Evolutionary conservation across 2,329 filamentous ascomycete genomes (phyloP), one percentile per base, ranked within the genome.

Genomic region (Talaromyces sp.): DNA sequence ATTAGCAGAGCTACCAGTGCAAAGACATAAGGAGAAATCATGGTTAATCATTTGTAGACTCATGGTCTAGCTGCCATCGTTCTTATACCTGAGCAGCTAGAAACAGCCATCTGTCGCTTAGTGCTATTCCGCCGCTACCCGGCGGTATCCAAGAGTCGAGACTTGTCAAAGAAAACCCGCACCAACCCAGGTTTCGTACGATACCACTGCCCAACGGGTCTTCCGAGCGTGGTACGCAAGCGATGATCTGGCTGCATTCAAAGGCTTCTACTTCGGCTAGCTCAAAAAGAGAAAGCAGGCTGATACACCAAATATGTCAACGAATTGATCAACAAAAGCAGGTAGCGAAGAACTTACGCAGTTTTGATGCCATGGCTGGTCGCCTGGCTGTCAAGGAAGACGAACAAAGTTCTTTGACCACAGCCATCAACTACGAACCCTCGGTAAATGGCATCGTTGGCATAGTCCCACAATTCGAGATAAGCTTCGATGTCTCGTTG

Each of bases 221-320:
- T 68, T 89, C 86, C 54, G 83, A 82, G 68, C 92, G 90, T 76
- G 94, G 92, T 68, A 96, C 84, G 78, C 91, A 93, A 72, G 93
- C 87, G 68, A 96, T 87, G 68, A 97, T 86, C 74, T 90, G 87
- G 63, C 86, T 85, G 79, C 93, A 96, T 71, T 84, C 87, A 75
- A 97, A 86, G 65, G 78, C 75, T 47, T 91, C 87, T 67, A 86
- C 85, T 72, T 90, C 89, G 72, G 91, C 92, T 67, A 97, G 86
- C 81, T 97, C 93, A 72, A 97, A 94, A 65, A 97, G 85, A 68
- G 92, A 91, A 84, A 97, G 93, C 61, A 97, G 86, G 74, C 90
- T 93, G 65, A 22, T 15, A 69, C 78, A 78, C 15, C 17, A 43
- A 8, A 17, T 5, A 39, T n/a, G 35, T 52, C 61, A 71, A 56